phyloP scores from a whole-genome alignment of 495 filamentous ascomycete genomes.

The Podospora appendiculata region DNA sequence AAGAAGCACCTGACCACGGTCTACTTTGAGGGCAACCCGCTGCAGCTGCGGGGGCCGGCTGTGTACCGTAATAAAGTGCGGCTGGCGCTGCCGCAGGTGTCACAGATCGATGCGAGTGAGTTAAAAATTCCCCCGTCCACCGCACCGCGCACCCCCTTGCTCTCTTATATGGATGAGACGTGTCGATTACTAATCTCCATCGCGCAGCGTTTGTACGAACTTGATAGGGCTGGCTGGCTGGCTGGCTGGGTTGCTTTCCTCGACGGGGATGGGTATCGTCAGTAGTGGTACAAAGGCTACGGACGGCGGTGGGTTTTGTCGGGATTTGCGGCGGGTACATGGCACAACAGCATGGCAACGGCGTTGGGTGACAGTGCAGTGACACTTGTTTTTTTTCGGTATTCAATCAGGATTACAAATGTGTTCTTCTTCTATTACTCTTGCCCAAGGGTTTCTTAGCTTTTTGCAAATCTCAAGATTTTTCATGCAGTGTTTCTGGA shows the following conservation, averaged over 20 bases:
- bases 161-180: no score
- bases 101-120: constrained; percentile 97
- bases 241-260: neutral
- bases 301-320: no score
- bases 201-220: constrained; percentile 32
- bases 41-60: constrained; percentile 66
- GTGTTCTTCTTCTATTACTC: no score
- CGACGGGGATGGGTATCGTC: neutral
- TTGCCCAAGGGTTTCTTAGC: no score
- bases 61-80: constrained; percentile 91
- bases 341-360: neutral
- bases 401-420: neutral
- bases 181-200: no score
- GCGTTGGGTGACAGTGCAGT: no score
- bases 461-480: no score
- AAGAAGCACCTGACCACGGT: constrained; percentile 81
- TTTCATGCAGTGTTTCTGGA: no score
- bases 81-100: constrained; percentile 76
- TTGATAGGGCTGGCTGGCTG: neutral
- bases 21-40: constrained; percentile 93
- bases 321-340: no score
- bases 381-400: neutral
- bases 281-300: no score
- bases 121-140: no score
- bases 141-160: no score